Evolutionary conservation across 306 rosid species (phyloP).

Genomic region (Medicago arabica): DNA sequence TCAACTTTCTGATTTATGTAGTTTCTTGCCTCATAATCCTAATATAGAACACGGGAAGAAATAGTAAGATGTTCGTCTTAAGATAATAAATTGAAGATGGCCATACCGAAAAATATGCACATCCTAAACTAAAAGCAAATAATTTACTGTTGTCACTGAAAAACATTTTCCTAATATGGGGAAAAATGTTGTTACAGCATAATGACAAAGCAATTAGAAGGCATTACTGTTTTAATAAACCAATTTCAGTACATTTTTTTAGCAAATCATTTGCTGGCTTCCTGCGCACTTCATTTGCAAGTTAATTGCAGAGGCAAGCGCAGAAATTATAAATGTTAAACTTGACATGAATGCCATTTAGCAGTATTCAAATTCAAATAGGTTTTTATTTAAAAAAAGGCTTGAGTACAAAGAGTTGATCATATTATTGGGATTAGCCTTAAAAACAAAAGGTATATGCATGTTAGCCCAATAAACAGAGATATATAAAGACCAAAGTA

Average conservation of each 20-base stretch:
- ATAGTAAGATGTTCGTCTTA: slow-evolving; percentile 1
- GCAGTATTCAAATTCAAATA: not conserved
- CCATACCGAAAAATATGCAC: slow-evolving; percentile 16
- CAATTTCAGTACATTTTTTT: slow-evolving; percentile 24
- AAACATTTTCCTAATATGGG: slow-evolving; percentile 8
- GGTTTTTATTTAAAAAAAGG: slow-evolving; percentile 17
- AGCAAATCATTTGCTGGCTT: slow-evolving; percentile 8
- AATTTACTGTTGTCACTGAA: slow-evolving; percentile 32
- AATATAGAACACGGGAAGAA: slow-evolving; percentile 32
- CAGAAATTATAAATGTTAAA: slow-evolving; percentile 1
- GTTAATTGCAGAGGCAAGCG: slow-evolving; percentile 21
- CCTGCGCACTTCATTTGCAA: slow-evolving; percentile 22
- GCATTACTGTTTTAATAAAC: not conserved
- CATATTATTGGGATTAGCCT: not conserved
- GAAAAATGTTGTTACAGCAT: slow-evolving; percentile 12
- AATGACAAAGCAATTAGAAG: slow-evolving; percentile 26
- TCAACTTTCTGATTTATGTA: slow-evolving; percentile 85
- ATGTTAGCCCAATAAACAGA: slow-evolving; percentile 6
- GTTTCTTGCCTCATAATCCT: slow-evolving; percentile 88
- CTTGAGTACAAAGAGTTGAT: slow-evolving; percentile 6
- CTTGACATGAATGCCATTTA: slow-evolving; percentile 2
- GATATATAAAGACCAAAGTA: not conserved
- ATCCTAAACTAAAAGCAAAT: slow-evolving; percentile 19
- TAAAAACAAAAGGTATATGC: not conserved
- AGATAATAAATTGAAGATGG: slow-evolving; percentile 14